Percentiles rank a stretch among this genome's conserved stretches.
phyloP scores from a whole-genome alignment of 495 filamentous ascomycete species.

The Mytilinidion resinicola region DNA sequence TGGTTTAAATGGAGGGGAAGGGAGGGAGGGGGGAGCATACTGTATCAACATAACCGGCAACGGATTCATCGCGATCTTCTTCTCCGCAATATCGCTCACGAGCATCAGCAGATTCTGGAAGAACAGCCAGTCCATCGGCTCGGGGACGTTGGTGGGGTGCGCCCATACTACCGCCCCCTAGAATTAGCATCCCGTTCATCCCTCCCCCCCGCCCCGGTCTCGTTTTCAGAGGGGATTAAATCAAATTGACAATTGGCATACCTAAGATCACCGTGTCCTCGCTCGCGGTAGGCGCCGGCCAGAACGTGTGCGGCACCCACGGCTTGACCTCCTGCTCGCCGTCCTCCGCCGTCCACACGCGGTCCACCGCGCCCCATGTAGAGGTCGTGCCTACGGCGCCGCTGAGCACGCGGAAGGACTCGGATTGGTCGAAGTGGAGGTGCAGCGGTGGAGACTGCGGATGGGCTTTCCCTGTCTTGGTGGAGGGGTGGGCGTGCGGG shows the following conservation, averaged over 20 bases:
- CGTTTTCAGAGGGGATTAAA: no score
- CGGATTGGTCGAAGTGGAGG: constrained; percentile 14
- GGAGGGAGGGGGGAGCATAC: neutral
- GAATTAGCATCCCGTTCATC: no score
- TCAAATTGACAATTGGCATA: no score
- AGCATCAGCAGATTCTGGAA: constrained; percentile 7
- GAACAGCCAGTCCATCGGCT: constrained; percentile 14
- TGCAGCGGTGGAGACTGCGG: constrained; percentile 6
- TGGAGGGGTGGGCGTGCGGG: neutral
- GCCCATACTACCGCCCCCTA: neutral
- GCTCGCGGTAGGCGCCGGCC: neutral
- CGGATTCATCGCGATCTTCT: constrained; percentile 3
- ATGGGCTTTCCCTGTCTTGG: neutral
- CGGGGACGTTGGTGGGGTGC: constrained; percentile 1
- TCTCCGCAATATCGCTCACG: constrained; percentile 3
- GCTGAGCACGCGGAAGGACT: constrained; percentile 3
- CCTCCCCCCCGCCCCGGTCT: no score
- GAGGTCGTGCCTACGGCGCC: constrained; percentile 5
- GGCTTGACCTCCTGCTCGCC: constrained; percentile 1
- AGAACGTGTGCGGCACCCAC: constrained; percentile 8
- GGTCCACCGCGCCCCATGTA: neutral
- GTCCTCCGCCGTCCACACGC: neutral
- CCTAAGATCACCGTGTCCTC: constrained; percentile 1
- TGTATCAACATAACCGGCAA: constrained; percentile 9
- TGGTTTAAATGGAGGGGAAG: no score